Conservation (phyloP, 495 filamentous ascomycete genomes). For the Amphirosellinia nigrospora region DNA sequence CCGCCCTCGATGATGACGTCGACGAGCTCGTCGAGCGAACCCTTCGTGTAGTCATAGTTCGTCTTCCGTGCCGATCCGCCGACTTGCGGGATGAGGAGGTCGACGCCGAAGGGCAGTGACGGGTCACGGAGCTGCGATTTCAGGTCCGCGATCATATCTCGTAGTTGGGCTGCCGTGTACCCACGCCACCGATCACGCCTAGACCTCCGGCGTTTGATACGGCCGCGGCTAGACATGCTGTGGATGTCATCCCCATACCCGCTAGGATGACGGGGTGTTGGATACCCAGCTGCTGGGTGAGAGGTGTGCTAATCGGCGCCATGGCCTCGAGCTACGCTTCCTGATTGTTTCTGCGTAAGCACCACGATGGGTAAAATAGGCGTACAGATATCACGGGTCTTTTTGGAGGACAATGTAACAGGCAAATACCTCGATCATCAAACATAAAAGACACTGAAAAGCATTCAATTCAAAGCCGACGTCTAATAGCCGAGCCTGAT, state of each 20-base stretch:
- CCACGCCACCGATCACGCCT: slow-evolving; percentile 94
- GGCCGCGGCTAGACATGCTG: slow-evolving; percentile 91
- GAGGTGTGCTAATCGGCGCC: slow-evolving; percentile 69
- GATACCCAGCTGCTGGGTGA: slow-evolving; percentile 92
- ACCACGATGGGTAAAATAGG: background rate
- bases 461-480: background rate
- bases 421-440: background rate
- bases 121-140: slow-evolving; percentile 86
- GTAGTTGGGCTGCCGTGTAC: slow-evolving; percentile 93
- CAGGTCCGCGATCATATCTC: slow-evolving; percentile 87
- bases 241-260: slow-evolving; percentile 96
- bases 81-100: slow-evolving; percentile 91
- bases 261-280: slow-evolving; percentile 92
- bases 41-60: slow-evolving; percentile 98
- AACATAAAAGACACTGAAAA: background rate
- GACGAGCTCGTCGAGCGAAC: slow-evolving; percentile 87
- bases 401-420: background rate
- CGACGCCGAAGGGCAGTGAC: slow-evolving; percentile 93
- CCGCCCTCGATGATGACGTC: slow-evolving; percentile 88
- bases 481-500: background rate
- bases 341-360: background rate
- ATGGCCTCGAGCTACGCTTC: background rate
- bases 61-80: slow-evolving; percentile 89
- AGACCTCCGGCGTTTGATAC: slow-evolving; percentile 95
- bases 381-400: background rate